Percentiles rank a stretch among this genome's conserved stretches.
Conservation (phyloP, 2,329 filamentous ascomycete genomes). For the Diplocarpon mali region DNA sequence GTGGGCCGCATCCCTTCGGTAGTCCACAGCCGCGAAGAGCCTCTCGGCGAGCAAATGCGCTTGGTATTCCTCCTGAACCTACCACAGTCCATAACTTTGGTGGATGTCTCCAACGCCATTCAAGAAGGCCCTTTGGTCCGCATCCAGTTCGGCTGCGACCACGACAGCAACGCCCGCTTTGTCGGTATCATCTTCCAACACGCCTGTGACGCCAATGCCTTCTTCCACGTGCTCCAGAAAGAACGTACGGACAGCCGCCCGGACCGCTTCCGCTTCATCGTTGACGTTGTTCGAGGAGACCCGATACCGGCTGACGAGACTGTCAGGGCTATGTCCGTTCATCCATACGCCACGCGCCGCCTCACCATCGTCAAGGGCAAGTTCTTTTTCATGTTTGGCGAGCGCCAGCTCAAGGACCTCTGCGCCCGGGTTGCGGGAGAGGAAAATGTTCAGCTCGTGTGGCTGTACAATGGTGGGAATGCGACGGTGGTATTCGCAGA, state of each 20-base stretch:
- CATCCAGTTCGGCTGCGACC: conserved; percentile 22
- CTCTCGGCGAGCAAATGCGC: conserved; percentile 15
- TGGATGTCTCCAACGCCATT: conserved; percentile 22
- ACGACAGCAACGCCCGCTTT: conserved; percentile 12
- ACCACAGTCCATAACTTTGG: conserved; percentile 16
- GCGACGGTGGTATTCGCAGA: conserved; percentile 25
- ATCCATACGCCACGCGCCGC: conserved; percentile 20
- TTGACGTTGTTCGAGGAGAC: conserved; percentile 19
- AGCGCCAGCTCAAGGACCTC: conserved; percentile 14
- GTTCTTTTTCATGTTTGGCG: conserved; percentile 24
- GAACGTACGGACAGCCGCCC: conserved; percentile 15
- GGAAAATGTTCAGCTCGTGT: conserved; percentile 21
- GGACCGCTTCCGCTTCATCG: conserved; percentile 20
- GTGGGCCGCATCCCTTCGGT: conserved; percentile 11
- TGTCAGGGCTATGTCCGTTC: conserved; percentile 19
- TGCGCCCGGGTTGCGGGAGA: conserved; percentile 19
- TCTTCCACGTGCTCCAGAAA: conserved; percentile 12
- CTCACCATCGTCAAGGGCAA: conserved; percentile 24
- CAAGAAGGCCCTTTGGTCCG: conserved; percentile 21
- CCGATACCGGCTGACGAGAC: conserved; percentile 15
- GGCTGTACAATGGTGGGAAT: conserved; percentile 26
- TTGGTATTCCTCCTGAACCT: conserved; percentile 23
- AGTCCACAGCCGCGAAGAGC: conserved; percentile 9
- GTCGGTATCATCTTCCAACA: conserved; percentile 24
- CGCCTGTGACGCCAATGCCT: conserved; percentile 17